These are phyloP conservation scores for Penicillium diatomitis DNA, from an alignment of 495 filamentous ascomycete species.

Conservation along the genomic window DNA sequence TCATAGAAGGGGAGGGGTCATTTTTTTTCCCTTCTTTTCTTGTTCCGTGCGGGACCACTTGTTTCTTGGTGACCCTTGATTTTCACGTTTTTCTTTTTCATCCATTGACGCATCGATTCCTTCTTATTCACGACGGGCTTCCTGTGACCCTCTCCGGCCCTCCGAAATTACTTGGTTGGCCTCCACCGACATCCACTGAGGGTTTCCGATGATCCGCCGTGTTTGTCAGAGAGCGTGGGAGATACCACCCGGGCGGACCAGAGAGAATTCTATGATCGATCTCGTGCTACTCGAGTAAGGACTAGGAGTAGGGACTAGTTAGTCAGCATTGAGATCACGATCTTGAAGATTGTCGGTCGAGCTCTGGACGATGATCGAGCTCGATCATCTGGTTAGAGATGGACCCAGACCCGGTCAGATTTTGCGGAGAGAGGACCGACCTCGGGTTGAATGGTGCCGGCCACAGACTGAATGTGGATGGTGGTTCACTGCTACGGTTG, in stretches of 20 bases:
- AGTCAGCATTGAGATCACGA: background rate
- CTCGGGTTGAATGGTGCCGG: too few relatives aligned
- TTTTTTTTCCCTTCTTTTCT: conserved; percentile 33
- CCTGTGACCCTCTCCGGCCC: too few relatives aligned
- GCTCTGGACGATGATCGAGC: too few relatives aligned
- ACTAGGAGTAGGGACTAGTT: background rate
- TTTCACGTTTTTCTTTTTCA: conserved; percentile 1
- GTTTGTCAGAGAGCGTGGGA: background rate
- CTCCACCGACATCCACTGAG: conserved; percentile 20
- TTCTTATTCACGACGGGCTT: too few relatives aligned
- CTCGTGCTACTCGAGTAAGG: background rate
- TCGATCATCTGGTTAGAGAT: too few relatives aligned
- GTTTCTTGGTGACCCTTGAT: conserved; percentile 1
- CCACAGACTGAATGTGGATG: too few relatives aligned
- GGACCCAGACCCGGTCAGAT: too few relatives aligned
- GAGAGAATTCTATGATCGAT: background rate
- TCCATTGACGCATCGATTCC: background rate
- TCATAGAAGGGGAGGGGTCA: conserved; percentile 17
- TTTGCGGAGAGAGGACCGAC: too few relatives aligned
- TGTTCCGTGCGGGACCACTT: conserved; percentile 11
- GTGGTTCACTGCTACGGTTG: too few relatives aligned
- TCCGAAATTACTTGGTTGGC: conserved; percentile 5
- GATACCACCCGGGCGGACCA: background rate
- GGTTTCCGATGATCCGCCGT: background rate
- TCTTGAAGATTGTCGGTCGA: too few relatives aligned